phyloP scores from a whole-genome alignment of 768 basidiomycete species.

The Podaxis sp. region DNA sequence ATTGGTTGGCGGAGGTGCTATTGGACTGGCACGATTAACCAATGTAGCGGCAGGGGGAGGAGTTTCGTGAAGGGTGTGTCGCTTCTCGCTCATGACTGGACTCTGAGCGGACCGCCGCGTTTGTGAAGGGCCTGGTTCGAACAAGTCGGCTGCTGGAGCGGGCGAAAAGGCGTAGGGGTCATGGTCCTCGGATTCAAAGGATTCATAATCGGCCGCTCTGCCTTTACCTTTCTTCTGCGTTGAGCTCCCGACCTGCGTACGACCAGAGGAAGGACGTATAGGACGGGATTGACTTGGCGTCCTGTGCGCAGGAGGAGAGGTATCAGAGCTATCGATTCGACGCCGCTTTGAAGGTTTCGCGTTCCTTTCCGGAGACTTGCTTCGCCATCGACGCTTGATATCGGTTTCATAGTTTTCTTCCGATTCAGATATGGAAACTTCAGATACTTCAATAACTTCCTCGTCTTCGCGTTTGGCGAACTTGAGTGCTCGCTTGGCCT shows the following conservation, averaged over 20 bases:
- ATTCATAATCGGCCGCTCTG: background rate
- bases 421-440: background rate
- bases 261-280: background rate
- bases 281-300: background rate
- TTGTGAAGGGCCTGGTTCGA: background rate
- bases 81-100: background rate
- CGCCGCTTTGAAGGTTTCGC: background rate
- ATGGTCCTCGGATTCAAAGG: background rate
- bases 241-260: background rate
- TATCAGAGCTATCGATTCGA: background rate
- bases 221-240: background rate
- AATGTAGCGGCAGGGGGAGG: slow-evolving; percentile 5
- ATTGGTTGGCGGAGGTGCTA: background rate
- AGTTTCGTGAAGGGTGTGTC: background rate
- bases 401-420: slow-evolving; percentile 3
- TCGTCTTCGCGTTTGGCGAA: slow-evolving; percentile 1
- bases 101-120: background rate
- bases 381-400: background rate
- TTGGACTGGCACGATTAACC: background rate
- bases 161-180: background rate
- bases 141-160: background rate
- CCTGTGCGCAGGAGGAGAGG: background rate
- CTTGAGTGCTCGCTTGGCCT: background rate
- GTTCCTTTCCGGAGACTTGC: background rate
- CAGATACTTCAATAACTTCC: slow-evolving; percentile 11